Evolutionary conservation across 345 rosid genomes (phyloP), one percentile per base, ranked within the genome.

Genomic region (Populus nigra): DNA sequence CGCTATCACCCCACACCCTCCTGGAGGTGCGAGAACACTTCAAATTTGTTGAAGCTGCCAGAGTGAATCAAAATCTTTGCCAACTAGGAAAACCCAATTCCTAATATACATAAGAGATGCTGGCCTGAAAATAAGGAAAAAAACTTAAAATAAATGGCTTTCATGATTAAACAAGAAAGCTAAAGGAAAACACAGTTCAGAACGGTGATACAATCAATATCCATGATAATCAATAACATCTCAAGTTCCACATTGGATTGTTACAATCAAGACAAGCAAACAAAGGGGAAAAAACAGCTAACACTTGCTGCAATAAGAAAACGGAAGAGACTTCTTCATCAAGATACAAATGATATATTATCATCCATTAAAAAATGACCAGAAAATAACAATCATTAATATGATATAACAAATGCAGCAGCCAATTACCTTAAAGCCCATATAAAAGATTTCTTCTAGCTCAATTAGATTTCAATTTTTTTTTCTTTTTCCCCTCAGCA

Each of bases 11-110:
- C 96, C 93, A 90, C 98, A 92, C 96, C 94, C 90, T 78, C 89
- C 79, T 85, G 45, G 87, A 94, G 99, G 98, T 94, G 99, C 90
- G 94, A 96, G 97, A 89, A 88, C 80, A 81, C 81, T 86, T 82
- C 55, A 82, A 69, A 78, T 86, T 85, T 81, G 88, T 83, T 84
- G 92, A 80, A 88, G 97, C 93, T 90, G 99, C 99, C 98, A 96
- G 99, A 92, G 92, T 96, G 94, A 89, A 87, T 12, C 47, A 41
- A 41, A 41, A 41, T 79, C 69, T 82, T 75, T 81, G 72, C 74
- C 82, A 84, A 88, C 87, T 82, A 90, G 75, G 83, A 78, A 83
- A 91, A 79, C 87, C 80, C 76, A 86, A 65, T 73, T 49, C 63
- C 76, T 77, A 85, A 53, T 84, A 79, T 72, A 85, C 72, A 85